Evolutionary conservation across 495 filamentous ascomycete species (phyloP).

Genomic region (Aspergillus affinis): DNA sequence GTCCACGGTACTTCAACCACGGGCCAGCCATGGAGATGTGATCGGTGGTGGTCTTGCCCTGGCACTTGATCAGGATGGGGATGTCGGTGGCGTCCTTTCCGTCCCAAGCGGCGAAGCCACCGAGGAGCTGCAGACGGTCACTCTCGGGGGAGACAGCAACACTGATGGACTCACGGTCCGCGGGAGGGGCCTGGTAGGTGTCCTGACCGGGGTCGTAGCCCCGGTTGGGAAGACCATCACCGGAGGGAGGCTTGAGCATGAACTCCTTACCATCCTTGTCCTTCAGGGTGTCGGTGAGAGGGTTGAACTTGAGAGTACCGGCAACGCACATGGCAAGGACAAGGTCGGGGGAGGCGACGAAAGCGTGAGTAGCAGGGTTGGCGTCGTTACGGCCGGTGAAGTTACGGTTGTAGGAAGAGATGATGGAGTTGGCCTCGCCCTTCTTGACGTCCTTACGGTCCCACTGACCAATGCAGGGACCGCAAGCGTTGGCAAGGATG

Average conservation of each 20-base stretch:
- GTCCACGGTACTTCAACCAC: constrained; percentile 99
- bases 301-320: constrained; percentile 94
- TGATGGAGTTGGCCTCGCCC: constrained; percentile 93
- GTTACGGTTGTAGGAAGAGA: constrained; percentile 98
- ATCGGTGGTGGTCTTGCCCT: constrained; percentile 99
- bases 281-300: constrained; percentile 88
- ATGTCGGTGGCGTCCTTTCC: constrained; percentile 87
- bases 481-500: constrained; percentile 95
- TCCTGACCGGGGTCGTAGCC: constrained; percentile 93
- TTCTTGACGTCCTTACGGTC: constrained; percentile 94
- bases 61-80: constrained; percentile 94
- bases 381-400: constrained; percentile 99
- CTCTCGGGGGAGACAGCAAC: constrained; percentile 87
- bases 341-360: constrained; percentile 97
- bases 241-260: constrained; percentile 73
- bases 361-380: constrained; percentile 97
- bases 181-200: constrained; percentile 96
- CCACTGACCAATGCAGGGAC: constrained; percentile 84
- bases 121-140: constrained; percentile 91
- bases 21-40: constrained; percentile 98
- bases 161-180: constrained; percentile 65
- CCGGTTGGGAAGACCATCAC: constrained; percentile 73
- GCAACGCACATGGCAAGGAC: constrained; percentile 91
- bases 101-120: constrained; percentile 85
- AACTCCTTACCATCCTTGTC: constrained; percentile 98